Conservation (phyloP, 2,329 filamentous ascomycete genomes). For the Emergomyces africanus region DNA sequence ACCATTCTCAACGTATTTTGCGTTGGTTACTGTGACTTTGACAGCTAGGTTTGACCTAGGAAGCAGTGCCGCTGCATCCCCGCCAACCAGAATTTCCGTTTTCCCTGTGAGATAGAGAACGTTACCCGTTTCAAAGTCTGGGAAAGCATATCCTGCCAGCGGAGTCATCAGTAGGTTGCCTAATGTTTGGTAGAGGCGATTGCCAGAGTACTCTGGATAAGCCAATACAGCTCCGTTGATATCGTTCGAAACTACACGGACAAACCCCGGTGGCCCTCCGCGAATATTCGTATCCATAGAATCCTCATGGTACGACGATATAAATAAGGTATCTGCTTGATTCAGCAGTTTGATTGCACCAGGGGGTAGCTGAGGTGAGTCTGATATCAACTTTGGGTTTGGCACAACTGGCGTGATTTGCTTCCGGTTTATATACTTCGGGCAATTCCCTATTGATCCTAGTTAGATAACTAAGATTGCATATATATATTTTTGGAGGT, state of each 20-base stretch:
- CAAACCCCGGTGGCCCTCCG: constrained; percentile 61
- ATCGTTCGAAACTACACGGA: constrained; percentile 52
- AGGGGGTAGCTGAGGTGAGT: constrained; percentile 36
- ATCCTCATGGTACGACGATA: constrained; percentile 51
- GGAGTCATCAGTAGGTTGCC: constrained; percentile 62
- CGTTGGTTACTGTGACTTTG: constrained; percentile 49
- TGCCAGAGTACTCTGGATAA: constrained; percentile 79
- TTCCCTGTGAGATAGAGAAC: constrained; percentile 62
- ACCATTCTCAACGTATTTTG: constrained; percentile 50
- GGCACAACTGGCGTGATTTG: constrained; percentile 44
- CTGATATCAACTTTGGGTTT: constrained; percentile 39
- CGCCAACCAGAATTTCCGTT: constrained; percentile 52
- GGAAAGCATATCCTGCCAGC: constrained; percentile 55
- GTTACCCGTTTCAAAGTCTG: constrained; percentile 59
- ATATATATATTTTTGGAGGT: no score
- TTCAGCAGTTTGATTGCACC: constrained; percentile 48
- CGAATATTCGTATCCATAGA: constrained; percentile 79
- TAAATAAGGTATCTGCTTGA: constrained; percentile 63
- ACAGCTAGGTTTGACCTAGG: constrained; percentile 61
- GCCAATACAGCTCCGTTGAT: constrained; percentile 39
- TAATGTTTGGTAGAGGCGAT: constrained; percentile 69
- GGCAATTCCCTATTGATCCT: constrained; percentile 52
- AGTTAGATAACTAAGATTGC: no score
- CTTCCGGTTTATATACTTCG: constrained; percentile 75
- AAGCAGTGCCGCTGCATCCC: constrained; percentile 49